Base-by-base conservation (phyloP, 257 asterid genomes). In the Echium plantagineum region DNA sequence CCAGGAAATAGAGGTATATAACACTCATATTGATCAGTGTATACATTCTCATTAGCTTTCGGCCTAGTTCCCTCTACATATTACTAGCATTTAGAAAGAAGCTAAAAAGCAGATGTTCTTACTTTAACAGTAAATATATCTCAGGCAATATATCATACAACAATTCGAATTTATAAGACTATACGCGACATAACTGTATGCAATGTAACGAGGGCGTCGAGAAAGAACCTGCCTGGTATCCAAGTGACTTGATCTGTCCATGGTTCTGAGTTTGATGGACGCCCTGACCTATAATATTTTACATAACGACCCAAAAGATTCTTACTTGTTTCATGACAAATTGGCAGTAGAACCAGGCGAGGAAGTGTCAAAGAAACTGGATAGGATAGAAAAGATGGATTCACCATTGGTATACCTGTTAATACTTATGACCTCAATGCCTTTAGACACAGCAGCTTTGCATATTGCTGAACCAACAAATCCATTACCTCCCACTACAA, bases 401-500 rank as follows among this genome's bases (percentile, higher is more conserved):
- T 53, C 0, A 1, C 16, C 60, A 56, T 56, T 76, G 38, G 61
- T 35, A 69, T 69, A 93, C 99, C 97, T 89, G 97, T 96, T 93
- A 81, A 93, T 85, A 74, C 97, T 89, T 68, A 78, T 75, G 74
- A 86, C 99, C 60, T 93, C 99, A 9, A 93, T 85, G 55, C 99
- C 99, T 82, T 81, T 86, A 19, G 94, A 80, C 35, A 89, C 81
- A n/a, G 99, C 99, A 76, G 99, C 97, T 81, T 85, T 93, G 80
- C 97, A 93, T 65, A 89, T 83, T 31, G 97, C 99, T 67, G 96
- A 78, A 66, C 99, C 99, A 75, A 93, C 97, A 68, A 93, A 93
- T 61, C 99, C 99, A 52, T 84, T 89, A 69, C 99, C 99, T 71
- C 99, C 99, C 72, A 93, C 72, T 46, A 93, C 96, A 28, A 89